Evolutionary conservation across 352 stramenopile genomes (phyloP), one percentile per base, ranked within the genome.

Genomic region (Blastocystis sp.): DNA sequence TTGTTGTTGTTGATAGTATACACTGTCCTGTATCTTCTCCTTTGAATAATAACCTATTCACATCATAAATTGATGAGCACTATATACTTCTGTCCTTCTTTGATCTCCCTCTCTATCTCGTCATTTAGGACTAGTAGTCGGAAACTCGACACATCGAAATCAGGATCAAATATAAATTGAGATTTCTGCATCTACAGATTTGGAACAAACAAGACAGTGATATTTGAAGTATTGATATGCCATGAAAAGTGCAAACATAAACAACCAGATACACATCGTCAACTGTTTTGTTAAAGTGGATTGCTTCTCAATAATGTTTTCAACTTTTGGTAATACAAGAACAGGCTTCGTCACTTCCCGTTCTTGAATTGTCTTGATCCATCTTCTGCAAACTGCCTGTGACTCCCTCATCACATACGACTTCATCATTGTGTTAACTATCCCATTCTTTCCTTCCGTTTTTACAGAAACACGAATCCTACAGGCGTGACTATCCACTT

Each of bases 41-140:
- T 85, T 85, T 85, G 4, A 85, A 66, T 20, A 8, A 69, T 13
- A 85, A 34, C 30, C 50, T 34, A 50, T 85, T 34, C 30, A 47
- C 54, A 55, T 62, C 50, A 34, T 6, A 56, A 56, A 55, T 26
- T 18, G 30, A 9, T 41, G 6, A 6, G 24, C 24, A 16, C 13
- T 56, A 55, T 45, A 39, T 78, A 78, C 66, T 24, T 26, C 39
- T 78, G 20, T 78, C 66, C 66, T 30, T 56, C 20, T 26, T 53
- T 26, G 7, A 78, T 78, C 39, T 39, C 43, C 3, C 56, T 26
- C 18, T 39, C 39, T 24, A 78, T 45, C 24, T 56, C 26, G 50
- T 59, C 50, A 59, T 59, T 59, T 59, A 59, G 50, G 11, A 59
- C 50, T 1, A 59, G 20, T 1, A 59, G 13, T n/a, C 50, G 50